Base-by-base conservation (phyloP, 2,329 filamentous ascomycete species). In the Xylaria sp. region DNA sequence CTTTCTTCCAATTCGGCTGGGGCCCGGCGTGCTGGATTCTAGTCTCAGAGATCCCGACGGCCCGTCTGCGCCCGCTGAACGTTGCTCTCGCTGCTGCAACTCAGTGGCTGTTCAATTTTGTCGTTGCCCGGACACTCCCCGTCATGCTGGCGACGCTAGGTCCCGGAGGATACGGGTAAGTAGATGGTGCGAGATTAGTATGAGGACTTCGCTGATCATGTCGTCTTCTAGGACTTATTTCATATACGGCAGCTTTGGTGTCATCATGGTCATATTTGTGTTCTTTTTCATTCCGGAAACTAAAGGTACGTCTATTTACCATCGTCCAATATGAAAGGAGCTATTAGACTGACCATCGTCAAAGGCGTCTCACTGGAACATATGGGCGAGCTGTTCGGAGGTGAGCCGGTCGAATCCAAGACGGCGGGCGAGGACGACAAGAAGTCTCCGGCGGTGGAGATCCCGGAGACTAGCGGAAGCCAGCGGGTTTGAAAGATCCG, bases 91-190 rank as follows among this genome's bases (percentile, higher is more conserved):
- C 86, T 0, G 87, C 88, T 1, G 88, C 88, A 1, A 89, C 87
- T 1, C 88, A 90, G 75, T 89, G 88, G 88, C 76, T 90, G 1
- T 90, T 90, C 78, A 90, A 91, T 74, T 89, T 91, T 66, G 88
- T 90, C 18, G 87, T 91, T 63, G 87, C 89, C 10, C 82, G 88
- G 54, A 87, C 88, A 8, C 88, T 89, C 3, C 89, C 89, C 0
- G 86, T 86, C 69, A 91, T 92, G 90, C 81, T 92, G 67, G 84
- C 83, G 80, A 83, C 78, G 1, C 76, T 82, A 28, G 81, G 80
- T 3, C 63, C 68, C 2, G 69, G 72, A 34, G 79, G 80, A 5
- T 82, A 80, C 57, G 88, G 86, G 65, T 75, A 63, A 70, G 74
- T 69, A 52, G 34, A 69, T 20, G 5, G 5, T 54, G 0, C 23